These are phyloP conservation scores for Castanea sativa DNA, from an alignment of 306 rosid genomes.

Conservation along the genomic window DNA sequence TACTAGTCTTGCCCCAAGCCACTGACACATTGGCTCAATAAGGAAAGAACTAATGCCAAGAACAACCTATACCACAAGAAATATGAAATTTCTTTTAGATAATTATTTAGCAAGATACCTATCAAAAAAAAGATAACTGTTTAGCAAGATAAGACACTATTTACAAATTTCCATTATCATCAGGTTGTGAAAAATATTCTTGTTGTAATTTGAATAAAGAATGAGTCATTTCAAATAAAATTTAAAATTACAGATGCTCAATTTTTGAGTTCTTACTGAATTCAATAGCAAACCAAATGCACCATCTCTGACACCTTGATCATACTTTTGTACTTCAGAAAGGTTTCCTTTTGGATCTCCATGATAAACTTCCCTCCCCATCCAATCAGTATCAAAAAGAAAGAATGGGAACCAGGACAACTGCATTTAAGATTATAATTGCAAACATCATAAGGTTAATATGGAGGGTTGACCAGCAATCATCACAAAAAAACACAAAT, in stretches of 20 bases:
- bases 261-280: slow-evolving; percentile 88
- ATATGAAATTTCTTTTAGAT: background rate
- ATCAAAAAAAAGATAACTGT: background rate
- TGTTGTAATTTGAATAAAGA: background rate
- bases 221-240: slow-evolving; percentile 6
- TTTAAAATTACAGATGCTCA: slow-evolving; percentile 26
- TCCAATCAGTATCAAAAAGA: slow-evolving; percentile 98
- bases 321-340: slow-evolving; percentile 54
- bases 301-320: slow-evolving; percentile 98
- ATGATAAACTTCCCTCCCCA: slow-evolving; percentile 99
- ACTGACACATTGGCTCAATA: slow-evolving; percentile 91
- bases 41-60: slow-evolving; percentile 92
- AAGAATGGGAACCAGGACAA: slow-evolving; percentile 97
- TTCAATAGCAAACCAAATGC: slow-evolving; percentile 99
- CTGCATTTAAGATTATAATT: slow-evolving; percentile 44
- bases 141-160: background rate
- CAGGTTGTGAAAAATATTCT: slow-evolving; percentile 1
- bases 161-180: background rate
- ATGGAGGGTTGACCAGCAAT: slow-evolving; percentile 25
- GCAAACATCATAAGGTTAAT: slow-evolving; percentile 20
- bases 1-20: slow-evolving; percentile 83
- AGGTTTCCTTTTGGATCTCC: slow-evolving; percentile 85
- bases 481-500: background rate
- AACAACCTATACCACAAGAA: slow-evolving; percentile 60
- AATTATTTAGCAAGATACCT: background rate